Evolutionary conservation across 108 stramenopile genomes (phyloP), one percentile per base, ranked within the genome.

Genomic region (Cyclostephanos invisitatus): DNA sequence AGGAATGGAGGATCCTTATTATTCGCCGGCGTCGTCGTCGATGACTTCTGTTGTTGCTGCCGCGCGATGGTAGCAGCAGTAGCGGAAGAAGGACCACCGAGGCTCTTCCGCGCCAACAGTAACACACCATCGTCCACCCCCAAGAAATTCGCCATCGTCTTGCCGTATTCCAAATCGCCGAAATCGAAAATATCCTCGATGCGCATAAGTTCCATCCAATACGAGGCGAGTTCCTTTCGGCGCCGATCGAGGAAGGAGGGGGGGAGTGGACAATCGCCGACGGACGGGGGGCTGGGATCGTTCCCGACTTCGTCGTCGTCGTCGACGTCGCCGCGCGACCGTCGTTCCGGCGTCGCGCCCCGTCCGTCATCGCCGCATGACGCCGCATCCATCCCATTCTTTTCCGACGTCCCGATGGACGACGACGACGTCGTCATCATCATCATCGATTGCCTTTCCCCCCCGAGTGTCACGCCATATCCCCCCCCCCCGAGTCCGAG

Each of bases 181-280:
- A 80, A 80, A 22, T 81, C 80, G 64, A 81, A 81, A 3, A 75
- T 75, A 24, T 72, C 80, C 47, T 81, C 80, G 9, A 81, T 68
- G 32, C 62, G 47, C 71, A 72, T 71, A 0, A 81, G 64, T 11
- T 48, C 32, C 7, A 55, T 37, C 80, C 80, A 81, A 21, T 81
- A 81, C 0, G 70, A 18, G 10, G 56, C 18, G 21, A 81, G 50
- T 53, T 81, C 80, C 21, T 65, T 66, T 25, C 58, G 70, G 3
- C 80, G 80, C 49, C 53, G 64, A n/a, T 70, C 64, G 6, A 81
- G 42, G 44, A 81, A 81, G 54, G 67, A 57, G 32, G 35, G 17
- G 7, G 77, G 70, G 35, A 67, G 61, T 0, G 64, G 70, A 57
- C 77, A 78, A 35, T 65, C 38, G 44, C 7, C 42, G 1, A 8